Percentiles rank a stretch among this genome's conserved stretches.
Evolutionary conservation across 2,329 filamentous ascomycete genomes (phyloP).

Genomic region (Tolypocladium album): DNA sequence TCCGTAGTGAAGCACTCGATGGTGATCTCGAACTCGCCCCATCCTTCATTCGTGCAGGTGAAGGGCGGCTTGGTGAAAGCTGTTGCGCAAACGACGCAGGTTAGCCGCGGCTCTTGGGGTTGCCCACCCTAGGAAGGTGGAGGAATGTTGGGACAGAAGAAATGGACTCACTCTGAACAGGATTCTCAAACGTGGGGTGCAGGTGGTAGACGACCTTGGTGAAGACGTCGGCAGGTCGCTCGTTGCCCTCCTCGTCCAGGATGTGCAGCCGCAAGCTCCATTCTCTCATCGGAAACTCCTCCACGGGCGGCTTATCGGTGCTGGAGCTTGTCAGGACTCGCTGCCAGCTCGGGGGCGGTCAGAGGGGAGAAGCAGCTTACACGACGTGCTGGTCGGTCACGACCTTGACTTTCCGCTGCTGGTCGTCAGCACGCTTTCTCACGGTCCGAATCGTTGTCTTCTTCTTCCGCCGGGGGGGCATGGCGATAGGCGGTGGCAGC

Average conservation of each 20-base stretch:
- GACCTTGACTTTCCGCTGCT: slow-evolving; percentile 84
- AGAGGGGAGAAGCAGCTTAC: slow-evolving; percentile 38
- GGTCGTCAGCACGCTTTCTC: slow-evolving; percentile 14
- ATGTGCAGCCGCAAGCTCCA: slow-evolving; percentile 86
- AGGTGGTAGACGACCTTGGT: slow-evolving; percentile 88
- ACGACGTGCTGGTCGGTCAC: slow-evolving; percentile 84
- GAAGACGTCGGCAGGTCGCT: slow-evolving; percentile 74
- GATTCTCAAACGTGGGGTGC: slow-evolving; percentile 86
- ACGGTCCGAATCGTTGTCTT: neutral
- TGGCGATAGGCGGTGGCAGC: neutral
- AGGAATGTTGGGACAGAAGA: slow-evolving; percentile 7
- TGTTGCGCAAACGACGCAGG: slow-evolving; percentile 20
- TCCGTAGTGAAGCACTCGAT: slow-evolving; percentile 76
- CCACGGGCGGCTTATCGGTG: slow-evolving; percentile 70
- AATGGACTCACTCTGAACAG: slow-evolving; percentile 62
- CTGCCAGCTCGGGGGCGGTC: slow-evolving; percentile 1
- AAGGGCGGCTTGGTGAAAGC: slow-evolving; percentile 81
- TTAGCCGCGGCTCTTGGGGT: neutral
- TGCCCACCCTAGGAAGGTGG: neutral
- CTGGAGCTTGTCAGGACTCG: slow-evolving; percentile 4
- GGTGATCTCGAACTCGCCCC: slow-evolving; percentile 96
- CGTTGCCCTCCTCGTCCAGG: slow-evolving; percentile 75
- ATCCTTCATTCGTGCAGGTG: slow-evolving; percentile 84
- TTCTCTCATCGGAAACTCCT: slow-evolving; percentile 83
- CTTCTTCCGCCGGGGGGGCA: neutral